Base-by-base conservation (phyloP, 768 basidiomycete species). In the Russula olivacea region DNA sequence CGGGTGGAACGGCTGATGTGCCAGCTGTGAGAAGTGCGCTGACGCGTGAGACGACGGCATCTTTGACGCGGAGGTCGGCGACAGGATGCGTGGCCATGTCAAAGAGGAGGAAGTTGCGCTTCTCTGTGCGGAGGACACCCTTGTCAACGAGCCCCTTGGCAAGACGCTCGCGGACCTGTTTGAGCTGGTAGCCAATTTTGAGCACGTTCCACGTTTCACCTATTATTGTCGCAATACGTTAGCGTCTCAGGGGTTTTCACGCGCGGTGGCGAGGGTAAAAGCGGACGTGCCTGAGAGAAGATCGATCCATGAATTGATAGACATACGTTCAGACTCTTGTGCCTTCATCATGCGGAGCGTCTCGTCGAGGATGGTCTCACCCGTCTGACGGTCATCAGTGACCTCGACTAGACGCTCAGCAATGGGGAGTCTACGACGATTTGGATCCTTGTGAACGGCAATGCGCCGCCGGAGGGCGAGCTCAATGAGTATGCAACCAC, bases 161-260 rank as follows among this genome's bases (percentile, higher is more conserved):
- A 45, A 99, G 87, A 19, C 96, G 90, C 76, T 99, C 96, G 51
- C 96, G 88, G 45, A 98, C 96, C 76, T 98, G 96, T 75, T 98
- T 98, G 52, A 99, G 86, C 75, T 99, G 96, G 76, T 93, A 99
- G 25, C 95, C 95, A 59, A 99, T 98, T 77, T 98, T 98, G 88
- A 98, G 93, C 9, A 99, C 94, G 75, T 98, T 99, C 96, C 96
- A 99, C 53, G 96, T 98, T 77, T 99, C 96, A 59, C 96, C 95
- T 98, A 71, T 55, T 52, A 38, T 49, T 28, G 52, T 41, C 4
- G 23, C 15, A 36, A 63, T 30, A 32, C 40, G 36, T 36, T 48
- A 38, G n/a, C 52, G 52, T 7, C 36, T 54, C 52, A 51, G n/a
- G 45, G 41, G 19, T 7, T 15, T 59, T 32, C 41, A 36, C 12